Evolutionary conservation across 2,329 filamentous ascomycete genomes (phyloP), one percentile per base, ranked within the genome.

Genomic region (Xylariaceae sp.): DNA sequence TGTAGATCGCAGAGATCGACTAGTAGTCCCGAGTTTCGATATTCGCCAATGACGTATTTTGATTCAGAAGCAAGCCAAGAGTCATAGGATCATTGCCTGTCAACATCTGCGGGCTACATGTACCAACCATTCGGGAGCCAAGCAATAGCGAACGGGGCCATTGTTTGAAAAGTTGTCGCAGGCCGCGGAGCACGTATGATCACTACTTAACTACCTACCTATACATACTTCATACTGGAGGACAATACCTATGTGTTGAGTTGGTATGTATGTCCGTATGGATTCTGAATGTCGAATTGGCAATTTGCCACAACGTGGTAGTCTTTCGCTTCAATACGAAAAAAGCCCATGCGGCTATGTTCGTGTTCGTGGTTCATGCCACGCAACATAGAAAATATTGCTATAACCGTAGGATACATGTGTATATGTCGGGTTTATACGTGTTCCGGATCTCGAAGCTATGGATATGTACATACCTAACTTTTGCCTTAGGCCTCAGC

Each of bases 321-420:
- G 32, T 12, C 32, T 37, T 37, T 14, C 32, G 32, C 32, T 3
- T 7, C 32, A 37, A 37, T 37, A 37, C 32, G 32, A 37, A 10
- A 10, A 16, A 37, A 37, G 32, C 32, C 14, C 44, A 56, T 48
- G 29, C 16, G 45, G 12, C 43, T 44, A 49, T 49, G 23, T 55
- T 57, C 58, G 57, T 62, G 52, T 60, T 56, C 18, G 32, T 44
- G 23, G 52, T 60, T 56, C 18, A 37, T 44, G 23, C 21, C 20
- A 41, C 40, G 40, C 48, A 32, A 26, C 4, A 9, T 26, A 4
- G 23, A 26, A 26, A 26, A 26, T 26, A 26, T 26, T 26, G 23
- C 4, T 26, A 26, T 37, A 37, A 37, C 12, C 32, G 32, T 3
- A 37, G 3, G 32, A 37, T 37, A 16, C 14, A 37, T 4, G 14